A percentile compares a stretch with the other conserved stretches of the same genome.
These are phyloP conservation scores for Pezicula carpinea DNA, from an alignment of 2,329 filamentous ascomycete species.

Conservation along the genomic window DNA sequence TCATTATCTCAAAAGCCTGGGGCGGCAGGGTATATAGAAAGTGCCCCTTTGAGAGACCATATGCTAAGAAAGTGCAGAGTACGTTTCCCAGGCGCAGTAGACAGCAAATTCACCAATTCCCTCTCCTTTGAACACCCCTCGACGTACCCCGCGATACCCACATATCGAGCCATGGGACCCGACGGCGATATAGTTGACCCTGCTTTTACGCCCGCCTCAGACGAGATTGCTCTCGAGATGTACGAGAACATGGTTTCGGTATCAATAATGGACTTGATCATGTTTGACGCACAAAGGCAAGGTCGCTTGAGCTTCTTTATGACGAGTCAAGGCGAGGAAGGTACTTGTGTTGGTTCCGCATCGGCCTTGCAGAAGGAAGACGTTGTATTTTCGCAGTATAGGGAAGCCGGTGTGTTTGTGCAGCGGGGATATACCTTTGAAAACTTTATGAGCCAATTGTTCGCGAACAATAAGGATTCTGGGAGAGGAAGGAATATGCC, in stretches of 20 bases:
- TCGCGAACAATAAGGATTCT: conserved; percentile 76
- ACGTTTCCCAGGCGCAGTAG: conserved; percentile 84
- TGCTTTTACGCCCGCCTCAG: conserved; percentile 50
- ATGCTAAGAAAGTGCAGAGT: conserved; percentile 41
- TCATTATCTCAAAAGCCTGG: conserved; percentile 24
- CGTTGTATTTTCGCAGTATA: conserved; percentile 90
- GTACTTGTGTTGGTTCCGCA: conserved; percentile 83
- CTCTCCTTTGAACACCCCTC: conserved; percentile 75
- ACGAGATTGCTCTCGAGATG: conserved; percentile 22
- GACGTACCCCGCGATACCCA: conserved; percentile 72
- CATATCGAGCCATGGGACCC: conserved; percentile 88
- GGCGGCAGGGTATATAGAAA: conserved; percentile 21
- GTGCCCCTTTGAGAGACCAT: conserved; percentile 1
- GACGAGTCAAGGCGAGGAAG: conserved; percentile 62
- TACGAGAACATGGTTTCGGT: conserved; percentile 59
- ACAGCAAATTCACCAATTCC: conserved; percentile 82
- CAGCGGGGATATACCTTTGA: conserved; percentile 82
- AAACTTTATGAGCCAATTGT: conserved; percentile 94
- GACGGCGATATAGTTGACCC: conserved; percentile 79
- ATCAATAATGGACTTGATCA: conserved; percentile 90
- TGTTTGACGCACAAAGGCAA: conserved; percentile 97
- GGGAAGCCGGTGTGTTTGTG: conserved; percentile 86
- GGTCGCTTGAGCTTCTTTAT: conserved; percentile 70
- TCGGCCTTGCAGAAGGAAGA: conserved; percentile 80
- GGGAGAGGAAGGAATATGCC: conserved; percentile 93